Percentiles rank a stretch among this genome's conserved stretches.
Evolutionary conservation across 108 stramenopile species (phyloP).

Genomic region (Parietichytrium sp.): DNA sequence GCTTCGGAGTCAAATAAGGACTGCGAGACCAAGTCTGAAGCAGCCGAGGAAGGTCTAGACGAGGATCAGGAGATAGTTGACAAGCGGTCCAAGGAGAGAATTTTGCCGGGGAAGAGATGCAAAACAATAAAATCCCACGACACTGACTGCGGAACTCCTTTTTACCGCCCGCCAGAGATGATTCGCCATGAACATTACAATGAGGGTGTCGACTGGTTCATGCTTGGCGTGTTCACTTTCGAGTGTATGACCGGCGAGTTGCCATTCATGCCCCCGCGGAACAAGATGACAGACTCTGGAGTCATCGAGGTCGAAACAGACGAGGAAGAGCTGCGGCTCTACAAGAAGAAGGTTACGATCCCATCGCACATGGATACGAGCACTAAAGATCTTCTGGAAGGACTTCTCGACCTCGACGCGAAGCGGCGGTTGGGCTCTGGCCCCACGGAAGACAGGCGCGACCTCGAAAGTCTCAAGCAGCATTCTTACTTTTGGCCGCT

Average conservation of each 20-base stretch:
- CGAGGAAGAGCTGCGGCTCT: conserved; percentile 11
- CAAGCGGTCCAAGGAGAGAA: too few species aligned
- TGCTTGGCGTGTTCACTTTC: conserved; percentile 83
- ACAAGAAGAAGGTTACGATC: background rate
- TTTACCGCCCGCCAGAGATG: conserved; percentile 81
- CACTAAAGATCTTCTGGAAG: background rate
- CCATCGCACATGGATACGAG: background rate
- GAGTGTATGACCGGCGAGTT: conserved; percentile 92
- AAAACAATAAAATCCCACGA: conserved; percentile 39
- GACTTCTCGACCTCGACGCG: conserved; percentile 23
- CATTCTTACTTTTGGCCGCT: conserved; percentile 8
- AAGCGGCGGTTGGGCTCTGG: background rate
- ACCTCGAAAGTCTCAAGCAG: conserved; percentile 30
- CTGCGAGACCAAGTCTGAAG: too few species aligned
- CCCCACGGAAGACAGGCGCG: background rate
- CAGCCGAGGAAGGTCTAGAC: too few species aligned
- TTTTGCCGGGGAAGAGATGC: too few species aligned
- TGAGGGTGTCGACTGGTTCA: conserved; percentile 95
- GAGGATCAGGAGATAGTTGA: too few species aligned
- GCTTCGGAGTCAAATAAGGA: too few species aligned
- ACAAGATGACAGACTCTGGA: conserved; percentile 30
- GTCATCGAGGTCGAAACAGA: conserved; percentile 7
- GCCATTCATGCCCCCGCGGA: conserved; percentile 68
- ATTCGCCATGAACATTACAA: conserved; percentile 87
- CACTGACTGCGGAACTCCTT: conserved; percentile 60